Base-by-base conservation (phyloP, 805 yeast genomes). In the Naumovozyma baii region DNA sequence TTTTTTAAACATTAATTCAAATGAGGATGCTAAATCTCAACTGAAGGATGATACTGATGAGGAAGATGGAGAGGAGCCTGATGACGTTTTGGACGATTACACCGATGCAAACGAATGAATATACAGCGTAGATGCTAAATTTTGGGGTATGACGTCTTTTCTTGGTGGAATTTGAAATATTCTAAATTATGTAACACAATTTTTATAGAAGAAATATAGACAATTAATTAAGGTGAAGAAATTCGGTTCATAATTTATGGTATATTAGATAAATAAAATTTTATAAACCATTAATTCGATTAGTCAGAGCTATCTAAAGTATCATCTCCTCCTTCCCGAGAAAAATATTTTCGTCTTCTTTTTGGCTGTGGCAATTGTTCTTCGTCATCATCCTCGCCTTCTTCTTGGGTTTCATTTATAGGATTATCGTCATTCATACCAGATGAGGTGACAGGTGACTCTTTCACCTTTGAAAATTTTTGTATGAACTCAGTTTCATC, bases 301-400 rank as follows among this genome's bases (percentile, higher is more conserved):
- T 22, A 22, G 26, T 22, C 26, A 7, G 26, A 22, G 7, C 7
- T 10, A 22, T 22, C 26, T 17, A 15, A 19, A 7, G 8, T 20
- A 18, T 35, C 25, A 10, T 41, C 38, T 4, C 31, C 36, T n/a
- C n/a, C n/a, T n/a, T n/a, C n/a, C n/a, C n/a, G n/a, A 10, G 10
- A 7, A 22, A 10, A 7, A 22, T 7, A 29, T 29, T 12, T 29
- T 29, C 13, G 19, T 33, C 20, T 22, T 36, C 14, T 29, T 13
- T 29, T 29, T n/a, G 18, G 5, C 10, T 17, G 15, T 31, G 20
- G n/a, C 20, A 18, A 7, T 15, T 31, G 4, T 25, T 15, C 26
- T 31, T 36, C 35, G 12, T 39, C 31, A n/a, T 30, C 32, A 28
- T 33, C 17, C 15, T 39, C 17, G 3, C 31, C 19, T 10, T 28